Percentiles rank a stretch among this genome's conserved stretches.
phyloP scores from a whole-genome alignment of 768 basidiomycete genomes.

The Hygrophoropsis aurantiaca region DNA sequence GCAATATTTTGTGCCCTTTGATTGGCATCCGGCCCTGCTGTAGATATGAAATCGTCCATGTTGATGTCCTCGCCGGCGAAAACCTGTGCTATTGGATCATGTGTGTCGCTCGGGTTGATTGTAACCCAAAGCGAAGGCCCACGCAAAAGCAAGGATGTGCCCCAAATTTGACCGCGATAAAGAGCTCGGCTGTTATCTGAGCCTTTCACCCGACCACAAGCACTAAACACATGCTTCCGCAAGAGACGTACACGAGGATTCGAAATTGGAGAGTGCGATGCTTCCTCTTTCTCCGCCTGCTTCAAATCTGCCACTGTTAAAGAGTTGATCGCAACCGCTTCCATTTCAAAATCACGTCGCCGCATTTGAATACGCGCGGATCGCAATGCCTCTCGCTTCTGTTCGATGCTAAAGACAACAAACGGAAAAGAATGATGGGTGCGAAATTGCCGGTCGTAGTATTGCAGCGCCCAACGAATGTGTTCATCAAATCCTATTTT shows the following conservation, averaged over 20 bases:
- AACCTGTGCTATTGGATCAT: conserved; percentile 46
- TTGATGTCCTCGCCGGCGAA: conserved; percentile 43
- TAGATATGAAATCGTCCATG: conserved; percentile 34
- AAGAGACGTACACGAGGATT: conserved; percentile 28
- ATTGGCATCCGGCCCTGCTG: conserved; percentile 20
- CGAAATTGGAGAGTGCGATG: conserved; percentile 8
- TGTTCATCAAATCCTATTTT: conserved; percentile 31
- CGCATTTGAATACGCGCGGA: conserved; percentile 36
- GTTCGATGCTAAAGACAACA: conserved; percentile 28
- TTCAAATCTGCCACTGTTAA: conserved; percentile 30
- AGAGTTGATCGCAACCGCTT: conserved; percentile 17
- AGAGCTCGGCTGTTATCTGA: conserved; percentile 30
- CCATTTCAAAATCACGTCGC: conserved; percentile 15
- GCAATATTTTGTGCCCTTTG: conserved; percentile 29
- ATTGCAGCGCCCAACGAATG: conserved; percentile 26
- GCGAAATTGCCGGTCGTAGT: conserved; percentile 31
- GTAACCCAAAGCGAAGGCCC: conserved; percentile 38
- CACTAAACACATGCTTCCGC: conserved; percentile 22
- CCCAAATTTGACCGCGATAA: conserved; percentile 1
- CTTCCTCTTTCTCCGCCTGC: conserved; percentile 37
- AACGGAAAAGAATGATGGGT: conserved; percentile 34
- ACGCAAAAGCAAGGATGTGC: background rate
- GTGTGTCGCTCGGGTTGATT: conserved; percentile 39
- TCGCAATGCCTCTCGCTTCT: conserved; percentile 22
- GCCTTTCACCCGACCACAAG: conserved; percentile 23